Conservation (phyloP, 257 asterid species). For the Misopates orontium region DNA sequence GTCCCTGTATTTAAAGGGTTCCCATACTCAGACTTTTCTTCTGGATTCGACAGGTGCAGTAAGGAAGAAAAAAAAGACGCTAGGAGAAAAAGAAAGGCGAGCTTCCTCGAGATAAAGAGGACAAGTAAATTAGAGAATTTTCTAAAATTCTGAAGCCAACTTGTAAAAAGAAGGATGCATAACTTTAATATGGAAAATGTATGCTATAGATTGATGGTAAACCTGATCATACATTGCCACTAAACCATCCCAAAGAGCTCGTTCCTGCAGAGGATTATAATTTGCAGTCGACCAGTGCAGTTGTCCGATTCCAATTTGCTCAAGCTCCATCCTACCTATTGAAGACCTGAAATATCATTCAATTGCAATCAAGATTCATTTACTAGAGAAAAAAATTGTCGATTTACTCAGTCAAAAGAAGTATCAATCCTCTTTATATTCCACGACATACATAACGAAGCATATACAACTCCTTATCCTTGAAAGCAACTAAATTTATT, state of each 20-base stretch:
- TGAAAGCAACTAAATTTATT: too few relatives aligned
- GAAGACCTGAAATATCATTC: slow-evolving; percentile 60
- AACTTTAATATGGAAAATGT: neutral
- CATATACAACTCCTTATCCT: too few relatives aligned
- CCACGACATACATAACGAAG: neutral
- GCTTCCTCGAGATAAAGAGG: neutral
- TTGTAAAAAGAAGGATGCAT: neutral
- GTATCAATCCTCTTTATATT: neutral
- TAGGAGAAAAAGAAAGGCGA: neutral
- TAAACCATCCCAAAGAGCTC: slow-evolving; percentile 98
- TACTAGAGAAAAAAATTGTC: neutral
- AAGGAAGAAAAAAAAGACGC: neutral
- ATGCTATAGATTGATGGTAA: slow-evolving; percentile 32
- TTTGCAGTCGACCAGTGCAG: slow-evolving; percentile 98
- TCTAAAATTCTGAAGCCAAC: neutral
- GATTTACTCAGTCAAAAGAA: neutral
- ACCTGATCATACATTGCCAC: slow-evolving; percentile 99
- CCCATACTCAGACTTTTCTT: neutral
- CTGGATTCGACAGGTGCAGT: neutral
- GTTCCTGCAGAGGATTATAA: slow-evolving; percentile 90
- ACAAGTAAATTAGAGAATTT: neutral
- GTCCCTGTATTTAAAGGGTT: slow-evolving; percentile 50
- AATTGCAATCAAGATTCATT: neutral
- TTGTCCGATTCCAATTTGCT: slow-evolving; percentile 90
- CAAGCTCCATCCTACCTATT: slow-evolving; percentile 68